These are phyloP conservation scores for Xylariales sp. DNA, from an alignment of 2,329 filamentous ascomycete genomes.

Conservation along the genomic window DNA sequence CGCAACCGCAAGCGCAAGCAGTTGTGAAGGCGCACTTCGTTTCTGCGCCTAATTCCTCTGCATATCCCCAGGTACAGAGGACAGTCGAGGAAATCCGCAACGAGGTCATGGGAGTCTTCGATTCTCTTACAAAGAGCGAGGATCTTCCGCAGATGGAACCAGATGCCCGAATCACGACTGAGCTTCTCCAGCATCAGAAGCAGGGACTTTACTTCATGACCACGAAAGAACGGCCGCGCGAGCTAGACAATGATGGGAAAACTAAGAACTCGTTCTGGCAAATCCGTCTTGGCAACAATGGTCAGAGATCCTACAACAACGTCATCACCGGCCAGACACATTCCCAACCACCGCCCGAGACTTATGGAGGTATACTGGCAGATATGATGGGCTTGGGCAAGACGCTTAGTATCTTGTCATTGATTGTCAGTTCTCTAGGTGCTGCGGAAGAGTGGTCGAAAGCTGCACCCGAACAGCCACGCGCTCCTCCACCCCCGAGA, in stretches of 20 bases:
- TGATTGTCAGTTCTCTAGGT: constrained; percentile 62
- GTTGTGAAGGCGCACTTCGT: neutral
- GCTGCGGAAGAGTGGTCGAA: constrained; percentile 60
- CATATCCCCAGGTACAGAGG: constrained; percentile 38
- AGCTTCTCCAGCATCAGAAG: constrained; percentile 79
- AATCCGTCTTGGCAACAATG: constrained; percentile 41
- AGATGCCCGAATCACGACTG: constrained; percentile 55
- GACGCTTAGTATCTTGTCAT: constrained; percentile 77
- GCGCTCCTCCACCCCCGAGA: constrained; percentile 31
- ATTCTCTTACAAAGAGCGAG: constrained; percentile 71
- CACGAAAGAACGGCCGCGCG: constrained; percentile 66
- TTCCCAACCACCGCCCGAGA: constrained; percentile 56
- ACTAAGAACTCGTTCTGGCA: constrained; percentile 76
- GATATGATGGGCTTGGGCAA: constrained; percentile 91
- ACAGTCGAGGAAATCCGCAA: constrained; percentile 82
- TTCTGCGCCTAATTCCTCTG: constrained; percentile 14
- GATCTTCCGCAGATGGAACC: constrained; percentile 72
- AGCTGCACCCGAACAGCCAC: constrained; percentile 46
- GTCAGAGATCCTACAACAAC: constrained; percentile 67
- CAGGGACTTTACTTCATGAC: constrained; percentile 87
- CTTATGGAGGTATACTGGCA: constrained; percentile 69
- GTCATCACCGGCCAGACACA: constrained; percentile 74
- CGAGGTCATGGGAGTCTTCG: constrained; percentile 83
- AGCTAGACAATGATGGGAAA: constrained; percentile 50
- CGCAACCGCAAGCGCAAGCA: constrained; percentile 27